Evolutionary conservation across 192 early-diverging fungal genomes (phyloP).

Genomic region (Coemansia sp.): DNA sequence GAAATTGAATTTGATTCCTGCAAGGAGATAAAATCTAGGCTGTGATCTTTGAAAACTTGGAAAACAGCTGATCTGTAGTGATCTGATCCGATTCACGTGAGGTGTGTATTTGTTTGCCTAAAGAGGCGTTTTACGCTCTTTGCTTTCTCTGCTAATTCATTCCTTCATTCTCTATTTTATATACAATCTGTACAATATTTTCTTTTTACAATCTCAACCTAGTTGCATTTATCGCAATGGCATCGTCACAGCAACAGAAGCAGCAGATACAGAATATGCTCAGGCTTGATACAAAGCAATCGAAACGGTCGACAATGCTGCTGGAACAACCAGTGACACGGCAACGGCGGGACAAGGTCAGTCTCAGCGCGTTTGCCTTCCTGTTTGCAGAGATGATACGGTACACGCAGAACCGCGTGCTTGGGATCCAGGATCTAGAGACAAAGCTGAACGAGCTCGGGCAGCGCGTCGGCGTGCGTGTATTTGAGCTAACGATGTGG

Average conservation of each 20-base stretch:
- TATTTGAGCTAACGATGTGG: slow-evolving; percentile 86
- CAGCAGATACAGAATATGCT: slow-evolving; percentile 30
- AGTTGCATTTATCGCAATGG: neutral
- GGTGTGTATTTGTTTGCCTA: too few relatives aligned
- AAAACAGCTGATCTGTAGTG: neutral
- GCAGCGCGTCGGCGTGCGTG: slow-evolving; percentile 87
- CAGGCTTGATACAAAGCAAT: slow-evolving; percentile 37
- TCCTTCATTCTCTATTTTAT: neutral
- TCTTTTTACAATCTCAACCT: neutral
- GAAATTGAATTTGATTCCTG: neutral
- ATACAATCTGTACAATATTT: neutral
- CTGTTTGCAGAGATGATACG: slow-evolving; percentile 94
- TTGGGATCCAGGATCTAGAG: slow-evolving; percentile 94
- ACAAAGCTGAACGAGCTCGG: slow-evolving; percentile 90
- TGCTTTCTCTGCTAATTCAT: neutral
- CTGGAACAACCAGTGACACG: slow-evolving; percentile 78
- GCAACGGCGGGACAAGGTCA: slow-evolving; percentile 72
- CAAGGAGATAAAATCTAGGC: neutral
- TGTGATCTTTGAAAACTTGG: neutral
- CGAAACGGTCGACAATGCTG: slow-evolving; percentile 56
- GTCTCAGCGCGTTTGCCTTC: slow-evolving; percentile 82
- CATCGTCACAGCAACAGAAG: slow-evolving; percentile 7
- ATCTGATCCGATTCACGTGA: neutral
- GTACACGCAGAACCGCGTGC: slow-evolving; percentile 93
- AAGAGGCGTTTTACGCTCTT: too few relatives aligned